Evolutionary conservation across 2,329 filamentous ascomycete species (phyloP).

Genomic region (Pestalotiopsis sp.): DNA sequence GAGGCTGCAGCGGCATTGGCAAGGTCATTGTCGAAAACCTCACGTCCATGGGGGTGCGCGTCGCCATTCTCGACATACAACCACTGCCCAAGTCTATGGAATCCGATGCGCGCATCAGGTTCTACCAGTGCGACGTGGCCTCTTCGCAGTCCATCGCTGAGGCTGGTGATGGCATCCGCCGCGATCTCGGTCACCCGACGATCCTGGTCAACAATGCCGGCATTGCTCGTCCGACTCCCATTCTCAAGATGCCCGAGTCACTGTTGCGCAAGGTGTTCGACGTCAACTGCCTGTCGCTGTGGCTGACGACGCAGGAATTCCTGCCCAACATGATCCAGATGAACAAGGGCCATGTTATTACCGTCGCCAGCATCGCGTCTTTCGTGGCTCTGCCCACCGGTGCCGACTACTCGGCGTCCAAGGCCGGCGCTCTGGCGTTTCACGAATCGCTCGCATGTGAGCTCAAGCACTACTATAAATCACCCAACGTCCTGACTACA

Average conservation of each 20-base stretch:
- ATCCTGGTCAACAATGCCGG: conserved; percentile 45
- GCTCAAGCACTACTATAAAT: conserved; percentile 36
- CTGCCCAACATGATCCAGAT: conserved; percentile 48
- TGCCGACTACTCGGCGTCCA: conserved; percentile 54
- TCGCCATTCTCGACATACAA: conserved; percentile 39
- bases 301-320: conserved; percentile 48
- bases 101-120: conserved; percentile 34
- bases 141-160: conserved; percentile 46
- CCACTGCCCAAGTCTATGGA: not conserved
- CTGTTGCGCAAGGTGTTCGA: conserved; percentile 46
- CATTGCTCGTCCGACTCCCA: conserved; percentile 41
- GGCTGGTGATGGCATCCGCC: conserved; percentile 40
- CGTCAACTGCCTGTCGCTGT: conserved; percentile 51
- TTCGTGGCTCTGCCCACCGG: conserved; percentile 49
- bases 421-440: conserved; percentile 54
- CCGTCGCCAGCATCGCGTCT: conserved; percentile 54
- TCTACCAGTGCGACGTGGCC: conserved; percentile 50
- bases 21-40: conserved; percentile 36
- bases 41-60: conserved; percentile 35
- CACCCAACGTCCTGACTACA: conserved; percentile 39
- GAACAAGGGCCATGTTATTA: conserved; percentile 56
- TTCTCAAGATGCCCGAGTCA: conserved; percentile 42
- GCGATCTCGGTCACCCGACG: conserved; percentile 36
- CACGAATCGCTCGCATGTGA: conserved; percentile 50
- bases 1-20: conserved; percentile 38